Evolutionary conservation across 2,329 filamentous ascomycete species (phyloP), one percentile per base, ranked within the genome.

Genomic region (Colletotrichum sp.): DNA sequence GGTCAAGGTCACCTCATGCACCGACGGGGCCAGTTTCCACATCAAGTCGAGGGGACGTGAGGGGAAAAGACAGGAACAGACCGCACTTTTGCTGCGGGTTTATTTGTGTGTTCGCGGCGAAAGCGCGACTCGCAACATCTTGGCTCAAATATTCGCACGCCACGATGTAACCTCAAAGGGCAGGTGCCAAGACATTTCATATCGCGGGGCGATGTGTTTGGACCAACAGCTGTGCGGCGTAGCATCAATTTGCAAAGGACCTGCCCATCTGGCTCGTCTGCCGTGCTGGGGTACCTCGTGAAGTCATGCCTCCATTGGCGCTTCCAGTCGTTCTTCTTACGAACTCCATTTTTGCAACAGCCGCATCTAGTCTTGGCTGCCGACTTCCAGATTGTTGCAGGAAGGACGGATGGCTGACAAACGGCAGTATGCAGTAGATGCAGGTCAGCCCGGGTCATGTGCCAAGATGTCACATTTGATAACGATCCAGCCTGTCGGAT

Each of bases 131-230:
- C 24, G 21, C 36, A 54, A 62, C 54, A 27, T 61, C 33, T 58
- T 59, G 71, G 36, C 66, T 57, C 8, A 24, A 31, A 55, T 57
- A 33, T 61, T 5, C 21, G 61, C 33, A 54, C 71, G 62, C 61
- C 62, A 51, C 71, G 55, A 63, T 71, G 71, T 73, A 71, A 71
- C 71, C 68, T 1, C 34, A 71, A 66, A 34, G 12, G 71, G 71
- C 71, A 73, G 71, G 71, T 73, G 71, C 71, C 68, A 73, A 73
- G 71, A 29, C 62, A 62, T 43, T 65, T 33, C 43, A 71, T 66
- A 66, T 66, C 67, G 61, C 33, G 36, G 61, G 54, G 54, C 38
- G 38, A 69, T 38, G 61, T 31, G 31, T 29, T 36, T 36, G 38
- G 43, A 51, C 67, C 65, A 69, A 64, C 70, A 24, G n/a, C 31